Evolutionary conservation across 352 stramenopile species (phyloP).

Genomic region (Pythium scleroteichum): DNA sequence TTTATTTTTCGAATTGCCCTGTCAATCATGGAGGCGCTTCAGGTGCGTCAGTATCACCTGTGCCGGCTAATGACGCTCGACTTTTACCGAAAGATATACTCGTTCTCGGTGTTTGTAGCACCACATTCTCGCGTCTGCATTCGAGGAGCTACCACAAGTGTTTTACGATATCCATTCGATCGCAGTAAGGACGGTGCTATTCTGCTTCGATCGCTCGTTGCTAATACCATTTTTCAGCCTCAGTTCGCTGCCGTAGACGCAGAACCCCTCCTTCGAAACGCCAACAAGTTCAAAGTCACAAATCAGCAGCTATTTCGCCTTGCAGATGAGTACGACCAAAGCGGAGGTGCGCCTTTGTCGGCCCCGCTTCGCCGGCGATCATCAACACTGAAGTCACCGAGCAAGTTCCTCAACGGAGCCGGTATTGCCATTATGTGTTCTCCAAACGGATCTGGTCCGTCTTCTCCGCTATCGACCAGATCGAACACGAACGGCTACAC

Average conservation of each 20-base stretch:
- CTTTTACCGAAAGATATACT: no score
- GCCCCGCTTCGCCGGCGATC: no score
- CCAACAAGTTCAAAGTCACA: conserved; percentile 40
- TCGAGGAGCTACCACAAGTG: conserved; percentile 75
- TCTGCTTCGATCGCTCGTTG: neutral
- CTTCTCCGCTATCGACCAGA: neutral
- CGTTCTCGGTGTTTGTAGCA: no score
- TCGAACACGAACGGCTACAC: conserved; percentile 2
- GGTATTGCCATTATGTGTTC: conserved; percentile 11
- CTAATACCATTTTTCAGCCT: conserved; percentile 23
- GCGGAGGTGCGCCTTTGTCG: neutral
- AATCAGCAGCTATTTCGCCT: conserved; percentile 15
- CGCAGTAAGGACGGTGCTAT: conserved; percentile 36
- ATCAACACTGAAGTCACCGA: no score
- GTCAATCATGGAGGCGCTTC: conserved; percentile 50
- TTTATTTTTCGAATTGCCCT: conserved; percentile 68
- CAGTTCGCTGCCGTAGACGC: conserved; percentile 24
- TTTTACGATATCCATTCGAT: conserved; percentile 72
- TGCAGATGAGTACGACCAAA: conserved; percentile 13
- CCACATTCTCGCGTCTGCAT: conserved; percentile 56
- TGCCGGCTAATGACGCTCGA: no score
- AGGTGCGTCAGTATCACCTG: conserved; percentile 42
- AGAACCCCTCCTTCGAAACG: conserved; percentile 28
- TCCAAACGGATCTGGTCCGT: neutral
- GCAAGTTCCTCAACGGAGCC: neutral